phyloP scores from a whole-genome alignment of 805 yeast genomes.

The Ogataea saltuana region DNA sequence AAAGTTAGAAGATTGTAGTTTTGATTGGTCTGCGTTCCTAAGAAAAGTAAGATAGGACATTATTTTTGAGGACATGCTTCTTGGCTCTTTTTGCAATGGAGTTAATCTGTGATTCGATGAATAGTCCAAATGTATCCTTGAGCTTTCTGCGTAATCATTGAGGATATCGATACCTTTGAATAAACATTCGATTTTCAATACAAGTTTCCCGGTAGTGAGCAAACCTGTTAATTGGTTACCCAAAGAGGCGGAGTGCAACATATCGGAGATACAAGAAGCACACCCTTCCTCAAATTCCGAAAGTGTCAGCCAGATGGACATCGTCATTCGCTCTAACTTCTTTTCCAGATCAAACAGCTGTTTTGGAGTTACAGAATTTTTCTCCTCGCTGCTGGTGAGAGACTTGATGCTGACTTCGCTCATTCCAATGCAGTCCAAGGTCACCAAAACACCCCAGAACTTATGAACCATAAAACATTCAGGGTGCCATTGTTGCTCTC shows the following conservation, averaged over 20 bases:
- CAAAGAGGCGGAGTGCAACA: slow-evolving; percentile 81
- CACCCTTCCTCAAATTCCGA: slow-evolving; percentile 89
- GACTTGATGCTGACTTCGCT: slow-evolving; percentile 24
- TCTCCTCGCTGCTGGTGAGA: slow-evolving; percentile 4
- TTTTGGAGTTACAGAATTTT: slow-evolving; percentile 39
- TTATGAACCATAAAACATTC: slow-evolving; percentile 98
- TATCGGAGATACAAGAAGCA: slow-evolving; percentile 86
- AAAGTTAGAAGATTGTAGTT: slow-evolving; percentile 38
- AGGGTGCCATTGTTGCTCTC: slow-evolving; percentile 97
- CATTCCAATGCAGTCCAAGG: slow-evolving; percentile 58
- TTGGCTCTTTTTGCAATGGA: slow-evolving; percentile 61
- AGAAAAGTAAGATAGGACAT: slow-evolving; percentile 86
- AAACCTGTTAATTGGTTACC: slow-evolving; percentile 71
- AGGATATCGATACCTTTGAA: slow-evolving; percentile 70
- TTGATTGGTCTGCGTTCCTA: slow-evolving; percentile 51
- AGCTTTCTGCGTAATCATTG: slow-evolving; percentile 25
- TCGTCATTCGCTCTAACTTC: slow-evolving; percentile 56
- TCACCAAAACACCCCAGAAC: slow-evolving; percentile 88
- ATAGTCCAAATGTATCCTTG: slow-evolving; percentile 26
- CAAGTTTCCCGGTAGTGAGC: slow-evolving; percentile 66
- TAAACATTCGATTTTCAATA: slow-evolving; percentile 70
- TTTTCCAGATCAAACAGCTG: slow-evolving; percentile 60
- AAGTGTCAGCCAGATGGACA: slow-evolving; percentile 80
- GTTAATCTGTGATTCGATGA: slow-evolving; percentile 34
- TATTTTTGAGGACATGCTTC: slow-evolving; percentile 83